Percentiles rank a stretch among this genome's conserved stretches.
Evolutionary conservation across 2,329 filamentous ascomycete genomes (phyloP).

Genomic region (Cladosporium austrohemisphaericum): DNA sequence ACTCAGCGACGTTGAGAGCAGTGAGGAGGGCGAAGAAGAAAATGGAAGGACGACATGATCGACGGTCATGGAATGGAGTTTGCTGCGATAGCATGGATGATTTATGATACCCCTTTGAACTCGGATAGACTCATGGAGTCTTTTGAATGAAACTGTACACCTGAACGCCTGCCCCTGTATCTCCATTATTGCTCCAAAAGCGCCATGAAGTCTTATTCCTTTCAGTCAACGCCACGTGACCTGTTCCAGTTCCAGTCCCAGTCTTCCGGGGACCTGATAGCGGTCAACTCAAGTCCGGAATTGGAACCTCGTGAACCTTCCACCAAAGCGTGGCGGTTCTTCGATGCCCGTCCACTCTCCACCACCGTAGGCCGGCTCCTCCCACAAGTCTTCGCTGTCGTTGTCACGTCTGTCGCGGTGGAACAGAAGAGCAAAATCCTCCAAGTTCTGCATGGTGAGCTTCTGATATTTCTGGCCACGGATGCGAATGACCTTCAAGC

Average conservation of each 20-base stretch:
- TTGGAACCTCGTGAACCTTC: no score
- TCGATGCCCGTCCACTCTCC: slow-evolving; percentile 7
- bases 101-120: slow-evolving; percentile 14
- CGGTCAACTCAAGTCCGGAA: no score
- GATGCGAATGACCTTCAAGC: not conserved
- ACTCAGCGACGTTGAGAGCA: slow-evolving; percentile 29
- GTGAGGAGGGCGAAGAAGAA: slow-evolving; percentile 12
- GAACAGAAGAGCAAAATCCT: not conserved
- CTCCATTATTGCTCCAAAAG: no score
- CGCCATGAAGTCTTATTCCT: no score
- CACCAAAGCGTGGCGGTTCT: not conserved
- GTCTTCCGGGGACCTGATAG: no score
- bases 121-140: no score
- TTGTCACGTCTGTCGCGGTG: not conserved
- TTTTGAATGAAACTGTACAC: no score
- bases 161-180: no score
- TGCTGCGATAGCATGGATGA: not conserved
- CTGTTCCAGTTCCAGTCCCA: no score
- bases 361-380: not conserved
- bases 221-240: no score
- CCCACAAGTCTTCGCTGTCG: not conserved
- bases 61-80: not conserved
- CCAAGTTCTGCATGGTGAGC: not conserved
- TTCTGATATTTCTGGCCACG: not conserved
- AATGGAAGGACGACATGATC: not conserved